Evolutionary conservation across 2,329 filamentous ascomycete species (phyloP).

Genomic region (Alternaria gaisen): DNA sequence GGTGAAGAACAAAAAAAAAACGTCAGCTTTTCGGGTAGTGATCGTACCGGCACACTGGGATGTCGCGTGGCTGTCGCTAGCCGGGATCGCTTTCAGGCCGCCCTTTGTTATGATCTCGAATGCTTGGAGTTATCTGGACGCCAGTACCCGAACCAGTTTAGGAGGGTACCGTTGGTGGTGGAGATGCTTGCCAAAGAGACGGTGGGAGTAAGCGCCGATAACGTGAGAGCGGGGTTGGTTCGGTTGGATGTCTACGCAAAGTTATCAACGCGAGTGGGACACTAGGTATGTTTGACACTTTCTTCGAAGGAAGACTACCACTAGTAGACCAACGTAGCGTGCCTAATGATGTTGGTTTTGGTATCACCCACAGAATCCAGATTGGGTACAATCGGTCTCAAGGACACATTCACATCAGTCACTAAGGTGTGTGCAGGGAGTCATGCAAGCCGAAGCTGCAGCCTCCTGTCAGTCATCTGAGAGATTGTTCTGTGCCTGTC

Average conservation of each 20-base stretch:
- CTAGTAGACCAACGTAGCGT: constrained; percentile 6
- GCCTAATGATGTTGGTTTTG: neutral
- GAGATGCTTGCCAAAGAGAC: constrained; percentile 31
- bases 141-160: constrained; percentile 12
- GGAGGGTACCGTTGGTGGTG: constrained; percentile 24
- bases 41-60: constrained; percentile 1
- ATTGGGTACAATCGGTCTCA: neutral
- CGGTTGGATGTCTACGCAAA: constrained; percentile 15
- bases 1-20: neutral
- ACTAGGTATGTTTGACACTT: constrained; percentile 6
- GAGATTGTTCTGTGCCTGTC: constrained; percentile 8
- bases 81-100: constrained; percentile 1
- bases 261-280: constrained; percentile 8
- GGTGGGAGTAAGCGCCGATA: constrained; percentile 37
- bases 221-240: constrained; percentile 22
- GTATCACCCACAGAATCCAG: neutral
- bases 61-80: constrained; percentile 10
- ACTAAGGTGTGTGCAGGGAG: neutral
- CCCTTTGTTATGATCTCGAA: constrained; percentile 6
- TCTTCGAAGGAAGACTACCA: neutral
- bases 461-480: constrained; percentile 16
- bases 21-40: neutral
- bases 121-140: neutral
- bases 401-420: neutral
- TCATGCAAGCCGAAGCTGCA: constrained; percentile 6